Evolutionary conservation across 208 protist genomes (phyloP).

Genomic region (Leishmania tropica): DNA sequence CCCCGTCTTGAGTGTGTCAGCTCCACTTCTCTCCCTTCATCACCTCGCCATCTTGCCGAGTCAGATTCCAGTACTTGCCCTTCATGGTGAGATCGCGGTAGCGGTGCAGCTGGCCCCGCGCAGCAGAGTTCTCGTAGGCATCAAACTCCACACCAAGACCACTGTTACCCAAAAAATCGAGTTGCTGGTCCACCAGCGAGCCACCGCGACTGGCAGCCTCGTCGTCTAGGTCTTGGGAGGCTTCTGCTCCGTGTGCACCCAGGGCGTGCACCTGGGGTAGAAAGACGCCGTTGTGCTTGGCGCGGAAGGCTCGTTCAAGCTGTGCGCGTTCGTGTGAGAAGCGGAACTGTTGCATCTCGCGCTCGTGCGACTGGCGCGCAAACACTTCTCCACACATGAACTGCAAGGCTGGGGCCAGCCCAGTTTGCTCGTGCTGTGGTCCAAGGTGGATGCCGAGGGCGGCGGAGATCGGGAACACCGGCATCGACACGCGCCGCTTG

Average conservation of each 20-base stretch:
- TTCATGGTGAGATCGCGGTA: conserved; percentile 91
- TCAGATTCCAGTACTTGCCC: conserved; percentile 79
- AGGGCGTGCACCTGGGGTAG: conserved; percentile 13
- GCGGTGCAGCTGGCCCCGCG: conserved; percentile 62
- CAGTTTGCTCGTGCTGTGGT: conserved; percentile 47
- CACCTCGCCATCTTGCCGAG: conserved; percentile 50
- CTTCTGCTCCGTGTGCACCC: background rate
- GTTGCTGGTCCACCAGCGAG: conserved; percentile 89
- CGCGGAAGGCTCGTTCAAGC: conserved; percentile 64
- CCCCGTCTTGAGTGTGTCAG: conserved; percentile 3
- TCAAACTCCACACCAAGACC: conserved; percentile 61
- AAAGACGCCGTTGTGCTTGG: conserved; percentile 74
- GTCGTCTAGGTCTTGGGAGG: background rate
- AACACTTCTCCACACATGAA: conserved; percentile 79
- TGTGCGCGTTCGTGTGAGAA: conserved; percentile 36
- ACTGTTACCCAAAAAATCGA: conserved; percentile 60
- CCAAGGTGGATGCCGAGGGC: conserved; percentile 72
- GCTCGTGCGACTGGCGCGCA: conserved; percentile 46
- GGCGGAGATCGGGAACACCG: conserved; percentile 92
- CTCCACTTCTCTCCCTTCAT: conserved; percentile 52
- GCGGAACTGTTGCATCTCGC: conserved; percentile 38
- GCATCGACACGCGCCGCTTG: conserved; percentile 50
- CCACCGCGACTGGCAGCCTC: conserved; percentile 1
- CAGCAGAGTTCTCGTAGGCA: conserved; percentile 70
- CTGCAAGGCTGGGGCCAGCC: conserved; percentile 60